Evolutionary conservation across 768 basidiomycete genomes (phyloP).

Genomic region (Cystoderma amianthinum): DNA sequence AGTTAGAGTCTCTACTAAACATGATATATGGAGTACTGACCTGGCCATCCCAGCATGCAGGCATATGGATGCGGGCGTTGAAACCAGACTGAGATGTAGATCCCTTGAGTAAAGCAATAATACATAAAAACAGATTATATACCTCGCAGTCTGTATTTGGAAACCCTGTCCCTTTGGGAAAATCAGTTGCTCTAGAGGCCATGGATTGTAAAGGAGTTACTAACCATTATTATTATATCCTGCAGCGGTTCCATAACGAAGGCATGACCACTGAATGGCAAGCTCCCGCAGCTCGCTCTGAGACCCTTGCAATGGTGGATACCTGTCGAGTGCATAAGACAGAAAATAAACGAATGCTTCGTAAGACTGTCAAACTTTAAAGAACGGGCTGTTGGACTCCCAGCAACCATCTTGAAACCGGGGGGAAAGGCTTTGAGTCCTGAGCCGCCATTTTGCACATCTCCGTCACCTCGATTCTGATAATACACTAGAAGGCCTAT

Average conservation of each 20-base stretch:
- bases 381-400: conserved; percentile 27
- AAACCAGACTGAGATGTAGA: conserved; percentile 16
- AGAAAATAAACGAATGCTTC: too few species aligned
- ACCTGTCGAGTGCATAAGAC: conserved; percentile 14
- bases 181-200: conserved; percentile 3
- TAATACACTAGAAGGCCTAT: conserved; percentile 34
- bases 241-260: conserved; percentile 24
- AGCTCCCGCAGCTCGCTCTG: conserved; percentile 32
- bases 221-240: conserved; percentile 20
- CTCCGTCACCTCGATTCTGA: conserved; percentile 31
- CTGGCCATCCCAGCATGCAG: conserved; percentile 33
- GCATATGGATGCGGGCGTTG: conserved; percentile 31
- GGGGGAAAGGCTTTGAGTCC: conserved; percentile 36
- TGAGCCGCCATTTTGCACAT: conserved; percentile 27
- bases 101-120: not conserved
- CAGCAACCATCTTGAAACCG: conserved; percentile 35
- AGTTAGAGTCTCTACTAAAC: not conserved
- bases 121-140: conserved; percentile 3
- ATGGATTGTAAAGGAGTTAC: not conserved
- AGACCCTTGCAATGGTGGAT: conserved; percentile 21
- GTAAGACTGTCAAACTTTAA: conserved; percentile 17
- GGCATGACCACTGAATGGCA: conserved; percentile 30
- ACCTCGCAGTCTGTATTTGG: conserved; percentile 35
- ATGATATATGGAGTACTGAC: conserved; percentile 11
- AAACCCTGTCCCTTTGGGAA: conserved; percentile 23